A percentile compares a stretch with the other conserved stretches of the same genome.
Conservation (phyloP, 2,329 filamentous ascomycete genomes). For the Alternaria panax region DNA sequence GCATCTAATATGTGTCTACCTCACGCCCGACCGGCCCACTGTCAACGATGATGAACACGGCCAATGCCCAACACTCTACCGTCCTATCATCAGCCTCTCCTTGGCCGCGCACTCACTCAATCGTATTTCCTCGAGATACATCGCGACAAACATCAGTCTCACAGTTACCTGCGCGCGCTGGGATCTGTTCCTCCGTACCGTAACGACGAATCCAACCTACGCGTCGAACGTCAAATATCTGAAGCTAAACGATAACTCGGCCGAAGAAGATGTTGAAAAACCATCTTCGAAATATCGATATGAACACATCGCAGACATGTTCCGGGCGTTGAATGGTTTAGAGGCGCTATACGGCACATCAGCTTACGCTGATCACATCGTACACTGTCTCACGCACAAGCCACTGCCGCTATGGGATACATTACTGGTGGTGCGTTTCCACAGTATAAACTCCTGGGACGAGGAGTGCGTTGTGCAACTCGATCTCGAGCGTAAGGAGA, state of each 20-base stretch:
- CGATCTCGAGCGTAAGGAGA: background rate
- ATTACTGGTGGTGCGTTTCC: background rate
- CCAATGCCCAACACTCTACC: conserved; percentile 9
- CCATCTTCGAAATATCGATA: background rate
- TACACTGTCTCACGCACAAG: background rate
- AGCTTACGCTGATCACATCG: background rate
- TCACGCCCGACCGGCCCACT: conserved; percentile 9
- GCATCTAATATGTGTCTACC: conserved; percentile 12
- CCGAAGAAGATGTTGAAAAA: background rate
- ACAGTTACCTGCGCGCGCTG: conserved; percentile 3
- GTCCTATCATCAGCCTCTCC: conserved; percentile 13
- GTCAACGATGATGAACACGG: conserved; percentile 12
- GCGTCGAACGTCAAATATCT: conserved; percentile 13
- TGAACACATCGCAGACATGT: background rate
- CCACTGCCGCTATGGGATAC: conserved; percentile 7
- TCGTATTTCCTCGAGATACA: conserved; percentile 11
- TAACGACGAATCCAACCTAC: conserved; percentile 2
- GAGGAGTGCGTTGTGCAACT: conserved; percentile 8
- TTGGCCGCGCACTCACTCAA: conserved; percentile 10
- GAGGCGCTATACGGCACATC: background rate
- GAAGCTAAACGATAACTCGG: background rate
- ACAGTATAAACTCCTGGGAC: conserved; percentile 4
- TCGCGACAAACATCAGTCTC: conserved; percentile 13
- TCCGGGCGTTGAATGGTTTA: conserved; percentile 1
- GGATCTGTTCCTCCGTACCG: conserved; percentile 10